Percentiles rank a stretch among this genome's conserved stretches.
phyloP scores from a whole-genome alignment of 305 asterid species.

The Fraxinus baroniana region DNA sequence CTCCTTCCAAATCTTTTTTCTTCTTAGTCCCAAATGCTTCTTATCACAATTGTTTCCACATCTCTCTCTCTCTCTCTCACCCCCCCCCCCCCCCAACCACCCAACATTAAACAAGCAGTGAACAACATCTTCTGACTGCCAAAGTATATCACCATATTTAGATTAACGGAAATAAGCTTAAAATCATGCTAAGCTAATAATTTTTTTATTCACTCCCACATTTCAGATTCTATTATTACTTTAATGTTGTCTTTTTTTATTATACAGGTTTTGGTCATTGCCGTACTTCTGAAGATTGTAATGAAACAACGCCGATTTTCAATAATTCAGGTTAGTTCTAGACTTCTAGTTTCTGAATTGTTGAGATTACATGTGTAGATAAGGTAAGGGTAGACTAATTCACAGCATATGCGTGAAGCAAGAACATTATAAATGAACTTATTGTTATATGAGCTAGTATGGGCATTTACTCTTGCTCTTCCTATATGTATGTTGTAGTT shows the following conservation, averaged over 20 bases:
- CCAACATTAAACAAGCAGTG: conserved; percentile 15
- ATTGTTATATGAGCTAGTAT: conserved; percentile 10
- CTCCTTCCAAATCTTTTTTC: background rate
- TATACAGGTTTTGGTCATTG: conserved; percentile 93
- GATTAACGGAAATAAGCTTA: background rate
- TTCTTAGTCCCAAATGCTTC: background rate
- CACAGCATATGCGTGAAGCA: background rate
- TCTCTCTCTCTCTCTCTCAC: background rate
- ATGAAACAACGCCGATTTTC: conserved; percentile 94
- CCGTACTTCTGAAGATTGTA: conserved; percentile 75
- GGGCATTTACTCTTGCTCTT: conserved; percentile 14
- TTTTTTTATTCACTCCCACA: background rate
- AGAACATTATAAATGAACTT: conserved; percentile 10
- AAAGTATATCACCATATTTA: conserved; percentile 19
- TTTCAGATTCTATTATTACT: background rate
- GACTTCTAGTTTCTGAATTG: conserved; percentile 10
- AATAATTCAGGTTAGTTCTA: conserved; percentile 68
- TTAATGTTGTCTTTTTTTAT: background rate
- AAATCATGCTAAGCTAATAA: background rate
- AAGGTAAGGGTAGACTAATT: conserved; percentile 3
- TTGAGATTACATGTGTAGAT: conserved; percentile 1
- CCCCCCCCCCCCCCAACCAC: no score
- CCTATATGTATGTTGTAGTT: background rate
- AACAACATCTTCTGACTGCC: conserved; percentile 18
- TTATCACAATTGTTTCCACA: background rate